Base-by-base conservation (phyloP, 2,329 filamentous ascomycete species). In the Sporothrix schenckii region DNA sequence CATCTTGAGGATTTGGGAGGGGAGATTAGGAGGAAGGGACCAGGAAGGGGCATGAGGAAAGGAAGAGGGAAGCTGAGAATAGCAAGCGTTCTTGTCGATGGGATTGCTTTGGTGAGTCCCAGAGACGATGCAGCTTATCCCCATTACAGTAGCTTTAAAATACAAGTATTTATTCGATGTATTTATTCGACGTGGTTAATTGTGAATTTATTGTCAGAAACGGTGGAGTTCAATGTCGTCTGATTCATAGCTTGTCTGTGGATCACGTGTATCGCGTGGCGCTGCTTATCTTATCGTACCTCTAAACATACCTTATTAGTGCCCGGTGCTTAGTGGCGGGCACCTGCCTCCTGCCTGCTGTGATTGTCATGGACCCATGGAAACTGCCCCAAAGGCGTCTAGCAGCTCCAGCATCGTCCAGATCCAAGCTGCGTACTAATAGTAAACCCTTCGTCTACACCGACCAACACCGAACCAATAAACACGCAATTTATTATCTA, bases 291-390 rank as follows among this genome's bases (percentile, higher is more conserved):
- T 44, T 61, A 63, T 47, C 58, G 58, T 21, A 16, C 21, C 58
- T 11, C 11, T 16, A 13, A 0, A 13, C 41, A 7, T 34, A 44
- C 34, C 53, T 44, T 13, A 44, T 19, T 44, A 61, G 56, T 39
- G 34, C 14, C 56, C 56, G 56, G 5, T 44, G 44, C 53, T 41
- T 61, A 39, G 56, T 44, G 34, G 56, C 34, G 56, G 56, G 39
- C 58, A 63, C 39, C 21, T 61, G 56, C 56, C 56, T 44, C 30
- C 54, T 61, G 58, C 39, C 39, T 61, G 19, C 58, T 61, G 58
- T 47, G 44, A 61, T 61, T 11, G 39, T n/a, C 16, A 34, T 19
- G 58, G 58, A 47, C 39, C 7, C 14, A 61, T 61, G 58, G 58
- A 61, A n/a, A 44, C 58, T 11, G 4, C 58, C 58, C 58, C 58